Evolutionary conservation across 371 early-diverging fungal genomes (phyloP), one percentile per base, ranked within the genome.

Genomic region (Mortierella sp.): DNA sequence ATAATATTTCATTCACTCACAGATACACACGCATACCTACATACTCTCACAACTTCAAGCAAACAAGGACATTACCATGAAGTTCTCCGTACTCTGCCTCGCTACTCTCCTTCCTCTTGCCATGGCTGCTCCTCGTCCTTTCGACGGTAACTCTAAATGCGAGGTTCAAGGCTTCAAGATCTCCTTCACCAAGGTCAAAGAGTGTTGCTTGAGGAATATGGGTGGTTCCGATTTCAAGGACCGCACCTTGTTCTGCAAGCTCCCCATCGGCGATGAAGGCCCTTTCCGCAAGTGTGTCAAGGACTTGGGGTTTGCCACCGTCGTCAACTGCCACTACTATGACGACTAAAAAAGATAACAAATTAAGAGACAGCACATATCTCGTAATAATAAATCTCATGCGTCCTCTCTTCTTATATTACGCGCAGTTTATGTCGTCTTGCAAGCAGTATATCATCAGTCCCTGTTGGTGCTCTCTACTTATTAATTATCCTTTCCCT

Each of bases 71-170:
- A 11, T n/a, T n/a, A 33, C 55, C 57, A 70, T 70, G 71, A 70
- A 65, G 59, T 6, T 59, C 41, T 48, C 21, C 10, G 13, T 70
- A 38, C 10, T 70, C 19, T 28, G 24, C 33, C 58, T 59, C 13
- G 52, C 50, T 38, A 48, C 65, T 13, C 50, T 70, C 19, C 36
- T 60, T 41, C 11, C 71, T 48, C 19, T 70, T 4, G 65, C 40
- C 53, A 59, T 70, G 65, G 71, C 71, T 0, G 71, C 59, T 48
- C 65, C 65, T 16, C 43, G 58, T 11, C n/a, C n/a, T 10, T 77
- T 60, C 47, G 77, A 77, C 21, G 77, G 77, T 11, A 68, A 77
- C 69, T 53, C 72, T 47, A 64, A 45, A 10, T 77, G 72, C 58
- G 24, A 60, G 13, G 65, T 69, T 24, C 32, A 52, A 6, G 72